Evolutionary conservation across 177 flowering plant genomes (phyloP), one percentile per base, ranked within the genome.

Genomic region (Vitis hybrid): DNA sequence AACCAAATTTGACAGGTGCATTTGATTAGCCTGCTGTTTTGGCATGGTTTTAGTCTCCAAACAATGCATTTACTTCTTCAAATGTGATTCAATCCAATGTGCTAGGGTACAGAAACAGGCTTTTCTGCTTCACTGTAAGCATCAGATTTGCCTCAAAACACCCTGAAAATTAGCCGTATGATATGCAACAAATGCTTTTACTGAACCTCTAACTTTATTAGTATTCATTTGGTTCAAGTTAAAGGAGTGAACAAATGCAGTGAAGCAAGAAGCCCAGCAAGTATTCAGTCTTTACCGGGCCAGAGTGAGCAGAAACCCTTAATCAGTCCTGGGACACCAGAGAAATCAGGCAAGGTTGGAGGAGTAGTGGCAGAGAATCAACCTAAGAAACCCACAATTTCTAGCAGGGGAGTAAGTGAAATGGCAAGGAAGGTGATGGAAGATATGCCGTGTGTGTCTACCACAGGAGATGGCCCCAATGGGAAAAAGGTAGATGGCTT

Each of bases 401-500:
- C 63, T 8, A 67, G 71, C 8, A 69, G 58, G 1, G 62, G 49
- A 64, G 53, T 65, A 0, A 70, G 72, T 28, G 79, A 77, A 56
- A 68, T 57, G 55, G 85, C 70, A 65, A 85, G 81, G 79, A 80
- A 79, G 14, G 73, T 79, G 78, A 71, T 85, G 80, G 84, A 80
- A 67, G 86, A 84, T 17, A 90, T 90, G 91, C 92, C 95, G 1
- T 80, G 86, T 63, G 90, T 92, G 49, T 84, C 88, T 1, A 87
- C 97, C 0, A 88, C 44, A 62, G 93, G 88, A 52, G 80, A 74
- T 68, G 95, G 97, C 1, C 90, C 94, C 4, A 81, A 89, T 44
- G 91, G 92, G 13, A 84, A 78, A 70, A 78, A 79, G 49, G 67
- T 92, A n/a, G 92, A 92, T 19, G 97, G 98, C 1, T 84, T 94